Conservation (phyloP, 148 eudicot genomes). For the Pouteria glomerata region DNA sequence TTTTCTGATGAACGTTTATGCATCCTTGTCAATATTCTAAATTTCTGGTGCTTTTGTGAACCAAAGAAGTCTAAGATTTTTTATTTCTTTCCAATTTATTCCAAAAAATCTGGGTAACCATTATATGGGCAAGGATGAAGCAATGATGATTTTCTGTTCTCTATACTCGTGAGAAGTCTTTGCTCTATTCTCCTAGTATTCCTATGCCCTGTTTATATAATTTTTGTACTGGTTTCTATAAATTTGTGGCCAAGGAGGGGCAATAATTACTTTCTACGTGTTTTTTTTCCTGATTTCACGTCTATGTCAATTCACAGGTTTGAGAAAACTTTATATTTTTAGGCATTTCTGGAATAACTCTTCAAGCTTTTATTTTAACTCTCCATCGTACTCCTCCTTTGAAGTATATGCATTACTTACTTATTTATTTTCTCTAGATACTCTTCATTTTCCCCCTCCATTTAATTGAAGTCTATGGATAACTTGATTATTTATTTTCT, state of each 20-base stretch:
- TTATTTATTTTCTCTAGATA: background rate
- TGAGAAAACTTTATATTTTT: background rate
- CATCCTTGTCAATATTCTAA: background rate
- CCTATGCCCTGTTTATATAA: too few relatives aligned
- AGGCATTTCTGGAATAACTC: background rate
- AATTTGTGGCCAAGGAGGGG: background rate
- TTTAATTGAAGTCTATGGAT: background rate
- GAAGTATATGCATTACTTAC: background rate
- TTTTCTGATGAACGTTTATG: background rate
- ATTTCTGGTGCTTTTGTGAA: background rate
- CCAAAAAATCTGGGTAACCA: too few relatives aligned
- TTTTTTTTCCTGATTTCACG: background rate
- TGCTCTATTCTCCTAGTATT: too few relatives aligned
- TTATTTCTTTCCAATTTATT: background rate
- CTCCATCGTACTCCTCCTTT: background rate
- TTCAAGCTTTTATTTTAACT: background rate
- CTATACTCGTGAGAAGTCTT: background rate
- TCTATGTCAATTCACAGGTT: background rate
- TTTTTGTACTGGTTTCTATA: background rate
- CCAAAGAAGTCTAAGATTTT: background rate
- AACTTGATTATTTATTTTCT: background rate
- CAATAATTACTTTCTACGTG: background rate
- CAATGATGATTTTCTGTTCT: background rate
- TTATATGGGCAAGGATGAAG: background rate
- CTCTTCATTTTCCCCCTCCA: background rate